Evolutionary conservation across 208 protist genomes (phyloP).

Genomic region (Acanthamoeba lenticulata): DNA sequence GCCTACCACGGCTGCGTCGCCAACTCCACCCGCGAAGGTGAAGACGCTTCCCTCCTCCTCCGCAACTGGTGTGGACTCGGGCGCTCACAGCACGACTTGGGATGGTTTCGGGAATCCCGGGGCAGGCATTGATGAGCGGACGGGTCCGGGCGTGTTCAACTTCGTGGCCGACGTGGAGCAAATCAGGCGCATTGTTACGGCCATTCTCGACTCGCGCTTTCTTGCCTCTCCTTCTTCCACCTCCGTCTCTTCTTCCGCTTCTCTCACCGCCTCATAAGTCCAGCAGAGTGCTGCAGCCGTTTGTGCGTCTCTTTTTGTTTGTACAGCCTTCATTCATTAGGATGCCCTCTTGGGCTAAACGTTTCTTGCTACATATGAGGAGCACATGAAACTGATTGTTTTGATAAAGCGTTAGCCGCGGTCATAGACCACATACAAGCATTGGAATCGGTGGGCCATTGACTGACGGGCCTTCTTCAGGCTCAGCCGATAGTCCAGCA

Average conservation of each 20-base stretch:
- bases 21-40: not conserved
- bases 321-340: no score
- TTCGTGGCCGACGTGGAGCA: not conserved
- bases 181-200: not conserved
- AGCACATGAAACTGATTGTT: no score
- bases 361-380: no score
- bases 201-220: constrained; percentile 9
- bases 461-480: not conserved
- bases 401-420: no score
- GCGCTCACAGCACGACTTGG: no score
- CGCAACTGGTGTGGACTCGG: no score
- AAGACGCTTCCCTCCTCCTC: not conserved
- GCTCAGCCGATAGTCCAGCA: not conserved
- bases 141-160: not conserved
- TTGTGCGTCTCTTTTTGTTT: no score
- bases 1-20: constrained; percentile 8
- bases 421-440: not conserved
- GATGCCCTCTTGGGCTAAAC: no score
- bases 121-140: not conserved
- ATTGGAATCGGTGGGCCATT: not conserved
- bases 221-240: no score
- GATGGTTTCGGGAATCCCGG: not conserved
- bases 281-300: no score
- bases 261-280: no score
- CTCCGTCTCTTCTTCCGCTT: no score